Base-by-base conservation (phyloP, 2,329 filamentous ascomycete species). In the Fusarium tupiense region DNA sequence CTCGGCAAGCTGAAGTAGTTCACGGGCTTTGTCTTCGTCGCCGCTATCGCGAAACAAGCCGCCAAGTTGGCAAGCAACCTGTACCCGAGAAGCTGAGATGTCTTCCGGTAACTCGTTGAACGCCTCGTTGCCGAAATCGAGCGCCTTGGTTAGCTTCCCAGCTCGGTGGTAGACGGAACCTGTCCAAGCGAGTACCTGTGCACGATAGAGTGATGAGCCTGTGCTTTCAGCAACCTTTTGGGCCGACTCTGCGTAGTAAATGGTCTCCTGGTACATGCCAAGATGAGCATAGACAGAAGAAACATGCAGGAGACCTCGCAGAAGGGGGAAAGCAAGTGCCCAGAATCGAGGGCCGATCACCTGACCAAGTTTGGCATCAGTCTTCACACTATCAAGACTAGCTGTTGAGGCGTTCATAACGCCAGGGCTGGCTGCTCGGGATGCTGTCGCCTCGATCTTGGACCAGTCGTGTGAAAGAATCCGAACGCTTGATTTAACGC, bases 191-290 rank as follows among this genome's bases (percentile, higher is more conserved):
- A 87, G 85, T 13, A 87, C 87, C 71, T 90, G 86, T 1, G 88
- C 87, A 47, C 85, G 82, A 76, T 89, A 88, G 19, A 91, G 86
- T 41, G 88, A 86, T 0, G 93, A 91, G 54, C 88, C 86, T 14
- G 93, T 89, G n/a, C 88, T 90, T 67, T 88, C 87, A 29, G 94
- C 94, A 68, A 97, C 89, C 77, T 93, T 94, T 61, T 92, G 86
- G 1, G 95, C 95, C 77, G 96, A 93, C 75, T 98, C 93, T 4
- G 93, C 92, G 76, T 97, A 97, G 80, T 95, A 96, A 2, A 96
- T 84, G 5, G 96, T 96, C 81, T 98, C 96, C 69, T 94, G 91
- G 73, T 95, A 94, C 83, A 97, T 89, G 35, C 96, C 96, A 72
- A 96, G 89, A 73, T 97, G 92, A 3, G 93, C 91, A 76, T 95